phyloP scores from a whole-genome alignment of 2,329 filamentous ascomycete genomes.

The Fusarium robinianum region DNA sequence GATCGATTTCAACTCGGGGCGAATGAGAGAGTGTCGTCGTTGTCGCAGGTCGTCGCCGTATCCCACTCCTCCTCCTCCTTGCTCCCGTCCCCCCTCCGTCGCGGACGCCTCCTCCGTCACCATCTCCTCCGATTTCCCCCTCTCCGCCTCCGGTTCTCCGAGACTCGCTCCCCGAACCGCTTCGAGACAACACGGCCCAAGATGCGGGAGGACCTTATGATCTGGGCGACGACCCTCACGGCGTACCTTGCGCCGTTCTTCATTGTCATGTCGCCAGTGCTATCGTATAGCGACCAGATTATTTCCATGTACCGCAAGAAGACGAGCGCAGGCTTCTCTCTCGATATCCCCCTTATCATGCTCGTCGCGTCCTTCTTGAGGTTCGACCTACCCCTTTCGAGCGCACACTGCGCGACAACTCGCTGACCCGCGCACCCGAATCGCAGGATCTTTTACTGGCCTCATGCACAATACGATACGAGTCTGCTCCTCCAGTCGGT shows the following conservation, averaged over 20 bases:
- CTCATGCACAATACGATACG: slow-evolving; percentile 66
- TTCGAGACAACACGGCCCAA: slow-evolving; percentile 4
- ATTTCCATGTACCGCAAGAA: slow-evolving; percentile 66
- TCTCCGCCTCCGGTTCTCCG: no score
- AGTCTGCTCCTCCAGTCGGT: slow-evolving; percentile 67
- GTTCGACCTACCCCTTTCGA: slow-evolving; percentile 43
- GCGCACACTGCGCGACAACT: slow-evolving; percentile 2
- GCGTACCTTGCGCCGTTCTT: slow-evolving; percentile 66
- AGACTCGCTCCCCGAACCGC: no score
- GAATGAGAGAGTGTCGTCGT: slow-evolving; percentile 15
- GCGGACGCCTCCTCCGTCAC: slow-evolving; percentile 1
- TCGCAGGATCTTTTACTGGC: slow-evolving; percentile 70
- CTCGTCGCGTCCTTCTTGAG: slow-evolving; percentile 69
- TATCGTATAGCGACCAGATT: slow-evolving; percentile 69
- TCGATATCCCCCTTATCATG: slow-evolving; percentile 75
- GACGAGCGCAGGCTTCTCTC: slow-evolving; percentile 69
- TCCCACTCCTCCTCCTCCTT: slow-evolving; percentile 2
- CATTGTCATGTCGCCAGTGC: slow-evolving; percentile 64
- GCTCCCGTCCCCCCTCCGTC: not conserved
- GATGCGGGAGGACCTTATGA: slow-evolving; percentile 23
- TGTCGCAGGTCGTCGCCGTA: slow-evolving; percentile 1
- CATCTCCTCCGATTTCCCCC: not conserved
- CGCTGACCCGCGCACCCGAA: slow-evolving; percentile 28
- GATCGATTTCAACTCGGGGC: no score
- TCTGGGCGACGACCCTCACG: slow-evolving; percentile 42